These are phyloP conservation scores for Scutellaria minor DNA, from an alignment of 257 asterid species.

Conservation along the genomic window DNA sequence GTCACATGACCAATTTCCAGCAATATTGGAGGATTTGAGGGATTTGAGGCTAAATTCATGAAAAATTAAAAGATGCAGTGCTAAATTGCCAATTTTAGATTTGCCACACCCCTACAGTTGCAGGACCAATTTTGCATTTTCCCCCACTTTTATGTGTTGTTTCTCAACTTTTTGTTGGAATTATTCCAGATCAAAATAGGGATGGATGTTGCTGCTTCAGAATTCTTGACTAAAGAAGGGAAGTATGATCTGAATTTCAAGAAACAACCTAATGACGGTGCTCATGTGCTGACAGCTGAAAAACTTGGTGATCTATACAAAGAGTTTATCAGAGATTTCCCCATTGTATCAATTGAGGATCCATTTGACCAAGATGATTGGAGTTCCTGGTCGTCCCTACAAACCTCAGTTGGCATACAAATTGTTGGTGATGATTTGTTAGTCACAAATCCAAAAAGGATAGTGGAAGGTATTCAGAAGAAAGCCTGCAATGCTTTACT, in stretches of 20 bases:
- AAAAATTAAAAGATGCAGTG: too few relatives aligned
- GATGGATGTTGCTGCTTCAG: constrained; percentile 99
- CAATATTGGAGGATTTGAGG: too few relatives aligned
- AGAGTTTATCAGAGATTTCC: constrained; percentile 87
- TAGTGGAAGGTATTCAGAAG: constrained; percentile 84
- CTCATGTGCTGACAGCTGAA: constrained; percentile 76
- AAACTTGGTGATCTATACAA: constrained; percentile 80
- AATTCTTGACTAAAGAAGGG: constrained; percentile 80
- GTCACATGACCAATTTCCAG: too few relatives aligned
- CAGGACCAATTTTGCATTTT: too few relatives aligned
- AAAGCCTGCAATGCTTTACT: constrained; percentile 96
- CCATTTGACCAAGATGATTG: constrained; percentile 99
- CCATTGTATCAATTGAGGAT: constrained; percentile 96
- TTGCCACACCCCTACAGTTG: too few relatives aligned
- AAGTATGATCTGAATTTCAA: constrained; percentile 95
- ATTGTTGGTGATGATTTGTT: constrained; percentile 93
- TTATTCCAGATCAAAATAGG: constrained; percentile 88
- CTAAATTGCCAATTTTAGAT: too few relatives aligned
- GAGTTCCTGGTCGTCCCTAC: constrained; percentile 90
- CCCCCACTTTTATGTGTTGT: background rate
- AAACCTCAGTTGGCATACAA: constrained; percentile 84
- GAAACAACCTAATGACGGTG: constrained; percentile 97
- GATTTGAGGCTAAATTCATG: too few relatives aligned
- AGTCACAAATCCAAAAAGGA: constrained; percentile 95
- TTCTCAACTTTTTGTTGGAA: constrained; percentile 25